phyloP scores from a whole-genome alignment of 2,329 filamentous ascomycete species.

The Xylariaceae sp. region DNA sequence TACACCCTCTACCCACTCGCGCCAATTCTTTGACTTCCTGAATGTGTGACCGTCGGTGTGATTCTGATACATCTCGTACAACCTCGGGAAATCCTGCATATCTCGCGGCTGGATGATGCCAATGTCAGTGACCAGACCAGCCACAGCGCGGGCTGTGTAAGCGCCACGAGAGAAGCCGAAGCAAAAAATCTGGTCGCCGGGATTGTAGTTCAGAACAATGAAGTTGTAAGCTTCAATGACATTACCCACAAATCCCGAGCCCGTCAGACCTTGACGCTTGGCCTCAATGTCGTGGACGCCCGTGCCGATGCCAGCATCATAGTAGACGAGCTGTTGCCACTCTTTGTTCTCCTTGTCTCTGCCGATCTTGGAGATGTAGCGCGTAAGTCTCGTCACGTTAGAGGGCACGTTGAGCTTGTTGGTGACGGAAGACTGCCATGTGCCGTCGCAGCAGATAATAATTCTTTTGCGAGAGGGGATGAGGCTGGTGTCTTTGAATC shows the following conservation, averaged over 20 bases:
- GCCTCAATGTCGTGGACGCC: conserved; percentile 3
- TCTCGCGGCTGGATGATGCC: conserved; percentile 1
- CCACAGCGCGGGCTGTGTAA: conserved; percentile 9
- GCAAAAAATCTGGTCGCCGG: conserved; percentile 8
- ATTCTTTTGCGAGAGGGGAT: too few species aligned
- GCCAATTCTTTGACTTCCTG: background rate
- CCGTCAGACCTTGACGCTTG: conserved; percentile 5
- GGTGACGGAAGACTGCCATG: conserved; percentile 1
- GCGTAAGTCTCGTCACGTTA: conserved; percentile 6
- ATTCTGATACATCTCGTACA: conserved; percentile 5
- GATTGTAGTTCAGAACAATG: conserved; percentile 5
- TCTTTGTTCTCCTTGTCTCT: conserved; percentile 2
- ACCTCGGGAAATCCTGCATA: conserved; percentile 6
- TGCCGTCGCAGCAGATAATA: conserved; percentile 7
- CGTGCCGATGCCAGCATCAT: conserved; percentile 7
- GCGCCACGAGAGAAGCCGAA: conserved; percentile 11
- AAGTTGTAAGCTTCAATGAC: conserved; percentile 10
- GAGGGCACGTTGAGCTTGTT: conserved; percentile 1
- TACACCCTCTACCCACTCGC: background rate
- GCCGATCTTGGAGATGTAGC: conserved; percentile 3
- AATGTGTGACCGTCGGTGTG: background rate
- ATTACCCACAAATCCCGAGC: conserved; percentile 4
- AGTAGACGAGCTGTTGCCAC: conserved; percentile 5
- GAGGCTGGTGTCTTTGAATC: too few species aligned
- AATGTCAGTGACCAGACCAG: conserved; percentile 7